Evolutionary conservation across 2,329 filamentous ascomycete genomes (phyloP).

Genomic region (Thelonectria olida): DNA sequence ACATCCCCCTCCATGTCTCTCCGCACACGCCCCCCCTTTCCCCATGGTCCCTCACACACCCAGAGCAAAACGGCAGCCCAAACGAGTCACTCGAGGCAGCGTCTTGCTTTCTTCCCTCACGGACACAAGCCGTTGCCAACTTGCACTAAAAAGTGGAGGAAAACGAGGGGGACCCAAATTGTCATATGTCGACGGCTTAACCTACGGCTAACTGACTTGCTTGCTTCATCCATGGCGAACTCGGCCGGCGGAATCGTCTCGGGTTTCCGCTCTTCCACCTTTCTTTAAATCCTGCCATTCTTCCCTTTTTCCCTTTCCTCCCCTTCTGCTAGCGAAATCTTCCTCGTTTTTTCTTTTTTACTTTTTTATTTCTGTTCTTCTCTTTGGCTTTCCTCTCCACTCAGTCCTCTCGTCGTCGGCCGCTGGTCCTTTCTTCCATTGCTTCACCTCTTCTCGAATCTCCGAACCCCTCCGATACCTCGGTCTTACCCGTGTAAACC

Average conservation of each 20-base stretch:
- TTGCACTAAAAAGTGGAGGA: not conserved
- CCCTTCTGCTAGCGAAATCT: not conserved
- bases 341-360: constrained; percentile 8
- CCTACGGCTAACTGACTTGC: not conserved
- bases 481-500: constrained; percentile 25
- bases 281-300: constrained; percentile 8
- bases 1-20: constrained; percentile 4
- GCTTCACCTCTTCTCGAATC: constrained; percentile 10
- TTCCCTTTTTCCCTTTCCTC: constrained; percentile 11
- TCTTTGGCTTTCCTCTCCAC: constrained; percentile 1
- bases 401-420: not conserved
- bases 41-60: not conserved
- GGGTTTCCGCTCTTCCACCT: constrained; percentile 16
- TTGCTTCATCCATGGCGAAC: constrained; percentile 1
- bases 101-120: not conserved
- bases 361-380: not conserved
- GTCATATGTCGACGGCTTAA: constrained; percentile 15
- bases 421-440: not conserved
- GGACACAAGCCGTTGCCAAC: not conserved
- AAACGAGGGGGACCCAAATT: constrained; percentile 5
- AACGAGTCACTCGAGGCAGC: not conserved
- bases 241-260: constrained; percentile 21
- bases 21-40: constrained; percentile 2
- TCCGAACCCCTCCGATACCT: constrained; percentile 32
- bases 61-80: not conserved